Evolutionary conservation across 306 rosid species (phyloP).

Genomic region (Castanea sativa): DNA sequence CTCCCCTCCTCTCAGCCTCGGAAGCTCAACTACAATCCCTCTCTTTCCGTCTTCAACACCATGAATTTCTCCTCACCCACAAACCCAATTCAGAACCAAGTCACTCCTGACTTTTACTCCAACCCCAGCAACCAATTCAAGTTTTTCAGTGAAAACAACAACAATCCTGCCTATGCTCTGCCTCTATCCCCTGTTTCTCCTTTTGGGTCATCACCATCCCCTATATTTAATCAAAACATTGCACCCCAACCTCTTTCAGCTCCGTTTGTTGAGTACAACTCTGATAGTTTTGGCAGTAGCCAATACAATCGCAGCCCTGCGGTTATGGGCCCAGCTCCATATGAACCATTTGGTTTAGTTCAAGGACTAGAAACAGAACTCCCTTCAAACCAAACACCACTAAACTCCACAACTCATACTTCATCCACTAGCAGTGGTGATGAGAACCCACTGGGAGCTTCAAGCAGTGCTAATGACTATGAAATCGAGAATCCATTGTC

Average conservation of each 20-base stretch:
- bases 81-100: slow-evolving; percentile 10
- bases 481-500: slow-evolving; percentile 22
- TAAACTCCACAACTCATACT: slow-evolving; percentile 35
- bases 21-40: slow-evolving; percentile 11
- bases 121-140: slow-evolving; percentile 29
- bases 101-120: slow-evolving; percentile 21
- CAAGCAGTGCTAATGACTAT: slow-evolving; percentile 21
- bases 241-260: slow-evolving; percentile 14
- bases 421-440: slow-evolving; percentile 46
- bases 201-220: slow-evolving; percentile 35
- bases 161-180: slow-evolving; percentile 12
- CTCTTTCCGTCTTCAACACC: slow-evolving; percentile 19
- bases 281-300: slow-evolving; percentile 17
- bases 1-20: slow-evolving; percentile 33
- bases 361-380: slow-evolving; percentile 31
- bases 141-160: slow-evolving; percentile 24
- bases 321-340: slow-evolving; percentile 21
- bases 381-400: slow-evolving; percentile 58
- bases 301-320: slow-evolving; percentile 23
- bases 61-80: slow-evolving; percentile 17
- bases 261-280: slow-evolving; percentile 22
- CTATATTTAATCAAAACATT: slow-evolving; percentile 28
- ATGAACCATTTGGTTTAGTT: slow-evolving; percentile 21
- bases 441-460: slow-evolving; percentile 34
- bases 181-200: slow-evolving; percentile 50